Evolutionary conservation across 148 eudicot species (phyloP), one percentile per base, ranked within the genome.

Genomic region (Selenicereus undatus): DNA sequence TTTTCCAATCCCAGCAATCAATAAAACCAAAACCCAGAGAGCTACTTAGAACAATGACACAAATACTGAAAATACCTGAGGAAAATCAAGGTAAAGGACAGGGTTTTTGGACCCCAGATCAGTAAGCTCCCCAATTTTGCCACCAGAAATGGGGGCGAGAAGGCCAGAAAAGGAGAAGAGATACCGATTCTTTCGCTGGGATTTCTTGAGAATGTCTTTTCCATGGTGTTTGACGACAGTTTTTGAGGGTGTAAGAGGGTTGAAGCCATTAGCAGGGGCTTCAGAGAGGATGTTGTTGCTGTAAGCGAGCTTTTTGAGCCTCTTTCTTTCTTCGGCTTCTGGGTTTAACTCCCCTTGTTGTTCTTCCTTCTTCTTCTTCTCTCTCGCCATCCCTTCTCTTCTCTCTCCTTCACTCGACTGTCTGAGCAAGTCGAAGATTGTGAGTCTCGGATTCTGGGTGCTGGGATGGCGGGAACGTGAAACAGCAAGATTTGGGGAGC

Each of bases 31-130:
- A 85, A 35, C 70, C 79, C 81, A 30, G 21, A 29, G 43, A 60
- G 9, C 36, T 72, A 71, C 26, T 17, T 11, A 82, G 12, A 48
- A 71, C 52, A 35, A 69, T 60, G 29, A 35, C 43, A 76, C 35
- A 52, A 24, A 26, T 27, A 27, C 79, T 0, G 50, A 65, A 0
- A 42, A 8, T 43, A 93, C 98, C 97, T 86, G 92, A 0, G 97
- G 93, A 72, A 91, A 95, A 39, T 93, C 86, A 74, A 95, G 93
- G 83, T 93, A 95, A 11, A 95, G 90, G 45, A 84, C 77, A 21
- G 98, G 98, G 85, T 95, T 95, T 87, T 91, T 93, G 78, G 98
- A 86, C 7, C 92, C 93, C 50, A 95, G 87, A 84, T 93, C 85
- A 70, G 89, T 88, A 52, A 95, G 97, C 71, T 93, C 93, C 2